Conservation (phyloP, 2,329 filamentous ascomycete species). For the Aureobasidium subglaciale region DNA sequence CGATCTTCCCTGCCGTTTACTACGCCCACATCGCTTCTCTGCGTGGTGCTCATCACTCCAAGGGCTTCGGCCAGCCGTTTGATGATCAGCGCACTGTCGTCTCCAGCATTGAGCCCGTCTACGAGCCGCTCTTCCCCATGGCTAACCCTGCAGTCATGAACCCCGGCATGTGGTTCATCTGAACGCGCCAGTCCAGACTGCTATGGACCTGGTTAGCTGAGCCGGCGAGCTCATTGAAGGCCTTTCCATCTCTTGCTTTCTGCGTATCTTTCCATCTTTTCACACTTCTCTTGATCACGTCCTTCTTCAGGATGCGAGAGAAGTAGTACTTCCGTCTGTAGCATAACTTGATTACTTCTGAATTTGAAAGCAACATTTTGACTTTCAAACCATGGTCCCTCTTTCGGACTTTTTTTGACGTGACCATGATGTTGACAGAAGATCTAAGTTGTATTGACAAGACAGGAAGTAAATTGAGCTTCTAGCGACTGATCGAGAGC, state of each 20-base stretch:
- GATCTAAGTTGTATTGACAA: background rate
- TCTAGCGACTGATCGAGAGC: background rate
- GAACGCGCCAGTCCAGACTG: constrained; percentile 17
- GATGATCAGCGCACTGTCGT: background rate
- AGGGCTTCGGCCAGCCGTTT: constrained; percentile 27
- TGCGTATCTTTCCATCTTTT: constrained; percentile 46
- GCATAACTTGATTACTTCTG: constrained; percentile 7
- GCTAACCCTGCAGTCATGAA: constrained; percentile 33
- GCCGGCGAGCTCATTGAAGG: constrained; percentile 2
- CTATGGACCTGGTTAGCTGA: constrained; percentile 9
- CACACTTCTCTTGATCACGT: background rate
- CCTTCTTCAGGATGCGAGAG: background rate
- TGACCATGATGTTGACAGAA: background rate
- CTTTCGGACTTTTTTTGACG: too few relatives aligned
- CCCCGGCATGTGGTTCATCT: constrained; percentile 46
- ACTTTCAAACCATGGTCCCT: background rate
- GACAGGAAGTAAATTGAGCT: background rate
- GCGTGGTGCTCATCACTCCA: constrained; percentile 70
- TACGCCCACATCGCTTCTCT: constrained; percentile 87
- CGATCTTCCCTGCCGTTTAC: constrained; percentile 81
- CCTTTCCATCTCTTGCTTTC: constrained; percentile 54
- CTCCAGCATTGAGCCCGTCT: background rate
- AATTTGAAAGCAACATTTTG: constrained; percentile 10
- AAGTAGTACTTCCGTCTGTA: too few relatives aligned
- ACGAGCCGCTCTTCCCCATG: constrained; percentile 36